phyloP scores from a whole-genome alignment of 257 asterid genomes.

The Solanum peruvianum region DNA sequence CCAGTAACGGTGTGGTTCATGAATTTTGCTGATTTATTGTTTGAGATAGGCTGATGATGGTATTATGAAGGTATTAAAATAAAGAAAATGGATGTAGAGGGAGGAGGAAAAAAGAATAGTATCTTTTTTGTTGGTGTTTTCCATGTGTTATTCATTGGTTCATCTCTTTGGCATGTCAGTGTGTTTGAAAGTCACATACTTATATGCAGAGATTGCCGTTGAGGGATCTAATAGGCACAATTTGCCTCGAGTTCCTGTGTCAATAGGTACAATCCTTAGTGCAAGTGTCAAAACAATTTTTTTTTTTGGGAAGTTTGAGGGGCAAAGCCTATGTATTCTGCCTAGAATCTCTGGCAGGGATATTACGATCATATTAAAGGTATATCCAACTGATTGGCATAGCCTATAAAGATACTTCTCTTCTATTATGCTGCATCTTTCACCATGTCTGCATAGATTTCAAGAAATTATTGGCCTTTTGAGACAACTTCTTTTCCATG shows the following conservation, averaged over 20 bases:
- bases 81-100: neutral
- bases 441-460: neutral
- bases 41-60: neutral
- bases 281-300: neutral
- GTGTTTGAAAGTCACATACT: neutral
- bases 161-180: neutral
- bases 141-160: neutral
- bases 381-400: neutral
- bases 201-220: neutral
- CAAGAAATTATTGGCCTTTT: neutral
- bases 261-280: neutral
- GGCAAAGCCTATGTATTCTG: neutral
- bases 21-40: neutral
- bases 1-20: neutral
- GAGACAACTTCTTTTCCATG: neutral
- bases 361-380: neutral
- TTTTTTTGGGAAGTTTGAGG: neutral
- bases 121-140: neutral
- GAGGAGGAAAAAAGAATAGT: neutral
- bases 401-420: neutral
- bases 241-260: neutral
- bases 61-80: neutral
- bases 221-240: neutral
- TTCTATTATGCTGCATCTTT: neutral
- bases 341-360: neutral